Conservation (phyloP, 768 basidiomycete species). For the Thelephora aurantiotincta region DNA sequence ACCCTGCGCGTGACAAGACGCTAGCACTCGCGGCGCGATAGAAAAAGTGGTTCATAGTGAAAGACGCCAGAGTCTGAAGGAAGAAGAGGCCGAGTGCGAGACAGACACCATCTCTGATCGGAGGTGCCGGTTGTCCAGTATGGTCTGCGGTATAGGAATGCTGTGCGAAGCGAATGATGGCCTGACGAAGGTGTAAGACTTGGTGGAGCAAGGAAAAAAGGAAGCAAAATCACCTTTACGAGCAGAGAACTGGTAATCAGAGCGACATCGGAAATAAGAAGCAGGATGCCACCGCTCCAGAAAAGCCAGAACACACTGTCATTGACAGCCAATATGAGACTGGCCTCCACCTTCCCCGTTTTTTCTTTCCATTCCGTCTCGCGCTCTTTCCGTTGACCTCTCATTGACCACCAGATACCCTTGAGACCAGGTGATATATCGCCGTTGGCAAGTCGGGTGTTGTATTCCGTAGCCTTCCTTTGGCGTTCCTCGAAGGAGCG, state of each 20-base stretch:
- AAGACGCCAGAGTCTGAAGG: conserved; percentile 51
- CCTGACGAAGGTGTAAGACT: conserved; percentile 19
- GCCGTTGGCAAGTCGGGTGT: conserved; percentile 50
- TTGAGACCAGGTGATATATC: too few relatives aligned
- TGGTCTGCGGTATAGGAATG: conserved; percentile 36
- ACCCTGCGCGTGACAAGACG: conserved; percentile 67
- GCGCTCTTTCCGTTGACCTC: conserved; percentile 34
- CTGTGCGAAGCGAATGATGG: too few relatives aligned
- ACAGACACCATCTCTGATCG: conserved; percentile 52
- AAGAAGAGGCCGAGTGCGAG: conserved; percentile 54
- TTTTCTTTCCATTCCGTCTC: conserved; percentile 52
- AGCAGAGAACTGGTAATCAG: conserved; percentile 65
- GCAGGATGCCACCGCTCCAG: conserved; percentile 52
- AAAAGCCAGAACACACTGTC: conserved; percentile 69
- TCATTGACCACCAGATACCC: conserved; percentile 41
- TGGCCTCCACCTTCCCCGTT: conserved; percentile 48
- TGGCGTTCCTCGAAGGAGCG: too few relatives aligned
- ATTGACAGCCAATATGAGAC: conserved; percentile 56
- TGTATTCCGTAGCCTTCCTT: too few relatives aligned
- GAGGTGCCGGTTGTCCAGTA: conserved; percentile 18
- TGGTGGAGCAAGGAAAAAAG: not conserved
- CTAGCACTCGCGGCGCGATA: conserved; percentile 62
- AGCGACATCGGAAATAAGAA: conserved; percentile 50
- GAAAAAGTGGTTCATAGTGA: conserved; percentile 75
- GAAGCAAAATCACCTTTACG: conserved; percentile 41